Evolutionary conservation across 108 stramenopile species (phyloP), one percentile per base, ranked within the genome.

Genomic region (Skeletonema grethae): DNA sequence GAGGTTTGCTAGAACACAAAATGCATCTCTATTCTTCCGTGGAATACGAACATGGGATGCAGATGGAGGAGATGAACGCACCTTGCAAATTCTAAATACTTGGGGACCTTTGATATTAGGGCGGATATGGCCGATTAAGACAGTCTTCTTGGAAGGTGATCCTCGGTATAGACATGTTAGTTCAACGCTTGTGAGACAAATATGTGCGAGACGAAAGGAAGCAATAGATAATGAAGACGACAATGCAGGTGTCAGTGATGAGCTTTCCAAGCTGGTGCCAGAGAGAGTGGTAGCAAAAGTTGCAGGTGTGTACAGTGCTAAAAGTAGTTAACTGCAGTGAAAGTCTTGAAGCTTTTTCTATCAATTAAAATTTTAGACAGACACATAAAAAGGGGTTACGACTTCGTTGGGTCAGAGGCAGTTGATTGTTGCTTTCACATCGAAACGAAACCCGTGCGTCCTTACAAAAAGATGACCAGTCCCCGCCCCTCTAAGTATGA

Each of bases 31-130:
- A 5, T 88, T 95, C 38, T 91, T 81, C 66, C 84, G 94, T 30
- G 94, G 94, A 7, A 90, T 95, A 67, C 90, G 94, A 5, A 91
- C 85, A 5, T 95, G 94, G 94, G 77, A 80, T 34, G 85, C 83
- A 77, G 94, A 95, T 70, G 94, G 94, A 11, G 32, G 18, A 2
- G 90, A 93, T 3, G 94, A 95, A 69, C 86, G 85, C 9, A 28
- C 70, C 4, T 71, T 95, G 48, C 89, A 93, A 55, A 83, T 86
- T 48, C 65, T 86, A 22, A 90, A 90, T 45, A 82, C 81, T 4
- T 84, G 77, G 73, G 89, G 89, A 61, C 89, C 89, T 3, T n/a
- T 90, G n/a, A 22, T 86, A 28, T 61, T 80, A 22, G 92, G 92
- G 30, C 79, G 84, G 24, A 60, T 69, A 9, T 88, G 86, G 83